These are phyloP conservation scores for Penicillium polonicum DNA, from an alignment of 2,329 filamentous ascomycete species.

Conservation along the genomic window DNA sequence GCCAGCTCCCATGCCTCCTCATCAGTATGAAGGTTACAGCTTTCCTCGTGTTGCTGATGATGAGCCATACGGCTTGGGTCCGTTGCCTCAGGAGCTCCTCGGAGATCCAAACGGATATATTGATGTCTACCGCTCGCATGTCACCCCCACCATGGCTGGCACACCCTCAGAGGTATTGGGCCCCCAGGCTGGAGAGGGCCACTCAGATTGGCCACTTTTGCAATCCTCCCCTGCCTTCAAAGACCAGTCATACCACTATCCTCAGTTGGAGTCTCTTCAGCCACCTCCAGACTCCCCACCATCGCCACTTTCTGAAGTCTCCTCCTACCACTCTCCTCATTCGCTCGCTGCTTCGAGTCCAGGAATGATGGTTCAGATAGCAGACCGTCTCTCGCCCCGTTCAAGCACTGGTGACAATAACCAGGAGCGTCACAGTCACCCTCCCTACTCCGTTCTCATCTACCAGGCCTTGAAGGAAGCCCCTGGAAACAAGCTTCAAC, in stretches of 20 bases:
- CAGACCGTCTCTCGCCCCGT: slow-evolving; percentile 27
- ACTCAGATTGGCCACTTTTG: not conserved
- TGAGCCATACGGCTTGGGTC: slow-evolving; percentile 6
- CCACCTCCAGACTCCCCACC: slow-evolving; percentile 10
- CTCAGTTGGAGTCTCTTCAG: slow-evolving; percentile 8
- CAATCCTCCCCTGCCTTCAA: not conserved
- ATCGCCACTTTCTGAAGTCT: slow-evolving; percentile 25
- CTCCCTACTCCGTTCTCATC: slow-evolving; percentile 81
- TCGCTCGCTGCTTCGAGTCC: slow-evolving; percentile 10
- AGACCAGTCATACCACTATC: not conserved
- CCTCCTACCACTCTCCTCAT: slow-evolving; percentile 22
- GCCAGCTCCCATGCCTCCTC: slow-evolving; percentile 16
- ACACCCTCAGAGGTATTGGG: not conserved
- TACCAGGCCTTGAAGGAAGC: slow-evolving; percentile 70
- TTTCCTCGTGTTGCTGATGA: not conserved
- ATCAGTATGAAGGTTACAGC: slow-evolving; percentile 16
- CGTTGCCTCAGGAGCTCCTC: not conserved
- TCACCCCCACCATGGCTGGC: not conserved
- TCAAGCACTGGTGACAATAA: slow-evolving; percentile 16
- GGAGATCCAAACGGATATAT: not conserved
- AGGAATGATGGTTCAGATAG: slow-evolving; percentile 1
- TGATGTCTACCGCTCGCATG: not conserved
- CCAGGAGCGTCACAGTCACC: slow-evolving; percentile 45
- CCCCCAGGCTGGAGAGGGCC: not conserved
- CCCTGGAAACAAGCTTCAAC: slow-evolving; percentile 66